Evolutionary conservation across 257 asterid species (phyloP), one percentile per base, ranked within the genome.

Genomic region (Solanum piurae): DNA sequence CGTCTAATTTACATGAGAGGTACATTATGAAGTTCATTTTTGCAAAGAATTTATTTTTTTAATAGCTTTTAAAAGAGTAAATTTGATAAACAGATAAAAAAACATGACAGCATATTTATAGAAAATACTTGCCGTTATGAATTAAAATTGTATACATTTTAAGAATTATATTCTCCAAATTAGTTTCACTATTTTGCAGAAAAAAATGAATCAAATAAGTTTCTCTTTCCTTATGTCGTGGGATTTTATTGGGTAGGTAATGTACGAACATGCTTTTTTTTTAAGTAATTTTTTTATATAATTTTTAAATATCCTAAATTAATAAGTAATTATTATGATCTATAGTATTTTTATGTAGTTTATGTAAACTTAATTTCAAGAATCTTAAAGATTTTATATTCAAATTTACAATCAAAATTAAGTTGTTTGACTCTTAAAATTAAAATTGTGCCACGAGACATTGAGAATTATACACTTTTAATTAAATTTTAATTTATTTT

Each of bases 381-480:
- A 6, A 55, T 18, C 4, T 18, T 55, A 55, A 55, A 0, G 2
- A 18, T 18, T 0, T 7, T 6, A 18, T 55, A 1, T 55, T 18
- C 2, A 55, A 55, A 18, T 55, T 55, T 0, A 55, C 4, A 0
- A 18, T 55, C 2, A 55, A 55, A 18, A 55, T 55, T 3, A 0
- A 55, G 0, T 55, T 55, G 1, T 1, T 55, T 55, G n/a, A 0
- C 10, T 6, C 4, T 55, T 2, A 55, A 55, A 55, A 55, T 55
- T 55, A 3, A 18, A 20, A 55, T 55, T 55, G 10, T 18, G 8
- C n/a, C 64, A 6, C 64, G 1, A 55, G 9, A 18, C 9, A 16
- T 52, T 3, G 8, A 18, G 4, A 55, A 18, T 55, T 55, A 55
- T 16, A 18, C 10, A 55, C 23, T 55, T 58, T 58, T 0, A 7